These are phyloP conservation scores for Phyllosticta paracitricarpa DNA, from an alignment of 2,329 filamentous ascomycete genomes.

Conservation along the genomic window DNA sequence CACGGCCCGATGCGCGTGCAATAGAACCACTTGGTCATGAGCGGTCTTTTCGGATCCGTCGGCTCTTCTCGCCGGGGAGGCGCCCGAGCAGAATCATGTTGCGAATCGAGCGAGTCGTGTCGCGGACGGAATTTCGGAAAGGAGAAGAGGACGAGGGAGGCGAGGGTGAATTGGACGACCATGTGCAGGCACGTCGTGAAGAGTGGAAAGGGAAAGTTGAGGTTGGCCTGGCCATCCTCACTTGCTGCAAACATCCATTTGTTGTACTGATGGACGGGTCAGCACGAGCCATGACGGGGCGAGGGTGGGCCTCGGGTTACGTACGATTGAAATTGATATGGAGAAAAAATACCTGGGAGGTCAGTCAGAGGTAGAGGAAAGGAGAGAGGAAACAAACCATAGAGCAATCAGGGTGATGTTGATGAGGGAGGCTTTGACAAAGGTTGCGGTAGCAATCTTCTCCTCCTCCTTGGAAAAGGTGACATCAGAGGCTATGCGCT, in stretches of 20 bases:
- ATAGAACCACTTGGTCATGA: slow-evolving; percentile 88
- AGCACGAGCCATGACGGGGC: slow-evolving; percentile 10
- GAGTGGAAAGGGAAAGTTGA: slow-evolving; percentile 88
- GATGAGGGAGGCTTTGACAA: slow-evolving; percentile 58
- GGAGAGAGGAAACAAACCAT: slow-evolving; percentile 47
- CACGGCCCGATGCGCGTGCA: slow-evolving; percentile 85
- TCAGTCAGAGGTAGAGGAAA: not conserved
- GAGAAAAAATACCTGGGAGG: slow-evolving; percentile 61
- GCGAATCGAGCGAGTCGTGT: slow-evolving; percentile 31
- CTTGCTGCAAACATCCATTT: slow-evolving; percentile 93
- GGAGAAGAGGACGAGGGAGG: slow-evolving; percentile 67
- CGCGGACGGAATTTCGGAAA: slow-evolving; percentile 72
- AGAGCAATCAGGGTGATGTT: slow-evolving; percentile 75
- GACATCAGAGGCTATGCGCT: slow-evolving; percentile 40
- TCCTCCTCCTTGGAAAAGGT: slow-evolving; percentile 60
- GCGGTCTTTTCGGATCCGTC: slow-evolving; percentile 38
- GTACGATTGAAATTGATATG: slow-evolving; percentile 79
- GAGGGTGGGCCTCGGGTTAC: slow-evolving; percentile 24
- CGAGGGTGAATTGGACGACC: slow-evolving; percentile 81
- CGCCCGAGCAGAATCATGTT: slow-evolving; percentile 13
- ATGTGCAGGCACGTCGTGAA: slow-evolving; percentile 95
- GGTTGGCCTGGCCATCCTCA: slow-evolving; percentile 37
- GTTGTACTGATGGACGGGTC: slow-evolving; percentile 60
- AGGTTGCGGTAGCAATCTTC: slow-evolving; percentile 63
- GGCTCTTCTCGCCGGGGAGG: slow-evolving; percentile 20